A percentile compares a stretch with the other conserved stretches of the same genome.
phyloP scores from a whole-genome alignment of 2,329 filamentous ascomycete species.

The Aspergillus tanneri region DNA sequence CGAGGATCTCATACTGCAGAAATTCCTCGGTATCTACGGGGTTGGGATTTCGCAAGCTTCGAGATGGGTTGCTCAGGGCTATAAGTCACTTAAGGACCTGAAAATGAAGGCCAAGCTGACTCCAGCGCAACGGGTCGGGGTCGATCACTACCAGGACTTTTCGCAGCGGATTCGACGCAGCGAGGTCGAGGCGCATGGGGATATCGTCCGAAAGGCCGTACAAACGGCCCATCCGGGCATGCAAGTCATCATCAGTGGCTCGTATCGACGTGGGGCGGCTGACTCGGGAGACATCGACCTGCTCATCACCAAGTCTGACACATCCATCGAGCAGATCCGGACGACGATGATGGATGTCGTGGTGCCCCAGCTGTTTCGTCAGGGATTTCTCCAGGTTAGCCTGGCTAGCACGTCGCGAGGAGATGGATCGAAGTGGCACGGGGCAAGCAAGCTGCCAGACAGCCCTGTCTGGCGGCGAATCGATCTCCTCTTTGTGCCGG shows the following conservation, averaged over 20 bases:
- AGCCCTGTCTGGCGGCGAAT: slow-evolving; percentile 71
- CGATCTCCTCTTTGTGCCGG: slow-evolving; percentile 80
- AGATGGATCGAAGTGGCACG: slow-evolving; percentile 81
- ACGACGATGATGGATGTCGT: slow-evolving; percentile 63
- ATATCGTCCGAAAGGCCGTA: slow-evolving; percentile 61
- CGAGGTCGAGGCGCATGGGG: slow-evolving; percentile 71
- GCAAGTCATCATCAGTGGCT: slow-evolving; percentile 74
- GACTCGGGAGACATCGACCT: slow-evolving; percentile 81
- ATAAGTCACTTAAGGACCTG: slow-evolving; percentile 72
- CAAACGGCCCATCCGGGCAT: slow-evolving; percentile 61
- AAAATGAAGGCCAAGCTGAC: slow-evolving; percentile 61
- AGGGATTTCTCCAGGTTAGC: slow-evolving; percentile 67
- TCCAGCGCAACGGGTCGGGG: slow-evolving; percentile 68
- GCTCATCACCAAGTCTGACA: slow-evolving; percentile 70
- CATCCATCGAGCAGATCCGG: slow-evolving; percentile 58
- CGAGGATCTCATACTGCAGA: slow-evolving; percentile 61
- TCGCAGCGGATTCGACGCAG: slow-evolving; percentile 71
- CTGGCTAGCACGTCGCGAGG: slow-evolving; percentile 60
- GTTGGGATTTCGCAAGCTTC: slow-evolving; percentile 69
- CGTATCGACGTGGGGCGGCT: slow-evolving; percentile 75
- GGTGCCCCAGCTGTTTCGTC: slow-evolving; percentile 58
- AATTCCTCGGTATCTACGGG: slow-evolving; percentile 77
- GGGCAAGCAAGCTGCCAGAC: slow-evolving; percentile 69
- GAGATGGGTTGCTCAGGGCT: slow-evolving; percentile 74
- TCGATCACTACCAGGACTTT: slow-evolving; percentile 79